Percentiles rank a stretch among this genome's conserved stretches.
phyloP scores from a whole-genome alignment of 441 rosid species.

The Pelargonium myrrhifolium region DNA sequence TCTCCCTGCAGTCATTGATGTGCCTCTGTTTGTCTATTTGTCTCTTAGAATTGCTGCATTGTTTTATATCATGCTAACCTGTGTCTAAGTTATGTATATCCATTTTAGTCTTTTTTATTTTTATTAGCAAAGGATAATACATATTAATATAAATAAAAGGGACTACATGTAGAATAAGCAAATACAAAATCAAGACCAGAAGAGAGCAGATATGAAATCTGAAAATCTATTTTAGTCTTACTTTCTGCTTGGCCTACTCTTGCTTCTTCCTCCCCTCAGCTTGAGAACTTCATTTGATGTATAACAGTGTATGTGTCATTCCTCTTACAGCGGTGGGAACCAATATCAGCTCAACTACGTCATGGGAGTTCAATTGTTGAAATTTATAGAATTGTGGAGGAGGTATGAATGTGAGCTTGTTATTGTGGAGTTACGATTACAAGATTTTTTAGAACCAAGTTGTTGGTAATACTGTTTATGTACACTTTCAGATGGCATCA shows the following conservation, averaged over 20 bases:
- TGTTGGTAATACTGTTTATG: conserved; percentile 3
- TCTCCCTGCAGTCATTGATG: not conserved
- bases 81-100: not conserved
- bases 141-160: too few relatives aligned
- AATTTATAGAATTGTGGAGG: conserved; percentile 92
- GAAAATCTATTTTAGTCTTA: conserved; percentile 18
- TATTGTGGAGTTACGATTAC: not conserved
- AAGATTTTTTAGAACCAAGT: not conserved
- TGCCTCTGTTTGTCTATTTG: not conserved
- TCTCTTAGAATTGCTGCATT: not conserved
- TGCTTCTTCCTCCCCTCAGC: conserved; percentile 4
- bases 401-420: conserved; percentile 40
- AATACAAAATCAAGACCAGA: too few relatives aligned
- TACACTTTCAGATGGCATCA: not conserved
- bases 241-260: not conserved
- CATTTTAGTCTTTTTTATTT: not conserved
- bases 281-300: not conserved
- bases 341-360: conserved; percentile 90
- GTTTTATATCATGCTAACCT: not conserved
- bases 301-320: conserved; percentile 9
- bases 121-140: too few relatives aligned
- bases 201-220: too few relatives aligned
- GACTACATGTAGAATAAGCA: too few relatives aligned
- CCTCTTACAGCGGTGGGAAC: conserved; percentile 72
- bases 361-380: conserved; percentile 95